Evolutionary conservation across 2,329 filamentous ascomycete genomes (phyloP), one percentile per base, ranked within the genome.

Genomic region (Alternaria gaisen): DNA sequence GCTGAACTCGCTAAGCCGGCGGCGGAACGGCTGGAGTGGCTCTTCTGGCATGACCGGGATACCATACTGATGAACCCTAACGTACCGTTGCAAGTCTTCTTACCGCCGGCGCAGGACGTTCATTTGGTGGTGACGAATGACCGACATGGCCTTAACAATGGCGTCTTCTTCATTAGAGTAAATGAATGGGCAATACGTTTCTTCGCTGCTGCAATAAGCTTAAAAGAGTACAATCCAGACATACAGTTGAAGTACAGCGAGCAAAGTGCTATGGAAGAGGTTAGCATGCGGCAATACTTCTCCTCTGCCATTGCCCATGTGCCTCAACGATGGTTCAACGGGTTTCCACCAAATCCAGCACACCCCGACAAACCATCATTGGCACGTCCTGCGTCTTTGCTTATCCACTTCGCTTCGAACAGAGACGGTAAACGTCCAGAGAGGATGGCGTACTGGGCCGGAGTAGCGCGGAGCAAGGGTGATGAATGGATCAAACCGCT

Each of bases 71-170:
- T 42, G 50, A 58, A 58, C 36, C 50, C 56, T 4, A 46, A 58
- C 11, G n/a, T 58, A 34, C 56, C 56, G 9, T 41, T 58, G 30
- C 32, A 46, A n/a, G 30, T 43, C 34, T 58, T 58, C 36, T 22
- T 58, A 8, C 56, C 56, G 4, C 56, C 50, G 4, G 8, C 16
- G 2, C 12, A 38, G 5, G 14, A 58, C 5, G 18, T 53, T 1
- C 68, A 81, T 46, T 54, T 81, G 4, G 56, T 81, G 8, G 77
- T 76, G 34, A 73, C 75, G 11, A 72, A 77, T 16, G 80, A 81
- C 58, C 73, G 68, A 65, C 80, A 80, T 55, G 80, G 80, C 0
- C 69, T 82, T 2, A 82, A 81, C 61, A 80, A 80, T 38, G 80
- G 79, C 22, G 74, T 81, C n/a, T 82, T 82, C 55, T 68, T 79